Evolutionary conservation across 2,329 filamentous ascomycete species (phyloP).

Genomic region (Alternaria panax): DNA sequence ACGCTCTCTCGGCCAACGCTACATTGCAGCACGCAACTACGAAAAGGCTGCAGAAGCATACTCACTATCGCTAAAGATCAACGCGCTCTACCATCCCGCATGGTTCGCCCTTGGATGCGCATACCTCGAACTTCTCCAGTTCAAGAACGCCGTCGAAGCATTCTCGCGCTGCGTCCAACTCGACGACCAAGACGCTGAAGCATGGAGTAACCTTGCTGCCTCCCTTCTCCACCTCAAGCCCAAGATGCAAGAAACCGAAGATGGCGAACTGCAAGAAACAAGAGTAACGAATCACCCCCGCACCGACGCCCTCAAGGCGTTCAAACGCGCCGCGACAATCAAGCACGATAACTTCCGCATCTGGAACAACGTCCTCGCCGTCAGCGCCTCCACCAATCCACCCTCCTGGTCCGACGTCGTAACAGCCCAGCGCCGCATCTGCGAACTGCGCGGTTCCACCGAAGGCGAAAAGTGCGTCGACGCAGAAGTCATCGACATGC

Average conservation of each 20-base stretch:
- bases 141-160: slow-evolving; percentile 79
- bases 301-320: slow-evolving; percentile 78
- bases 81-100: slow-evolving; percentile 79
- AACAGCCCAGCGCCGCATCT: slow-evolving; percentile 74
- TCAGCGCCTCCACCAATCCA: slow-evolving; percentile 79
- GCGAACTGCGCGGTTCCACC: slow-evolving; percentile 71
- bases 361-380: slow-evolving; percentile 94
- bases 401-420: slow-evolving; percentile 79
- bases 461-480: slow-evolving; percentile 83
- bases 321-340: slow-evolving; percentile 84
- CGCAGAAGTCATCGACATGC: slow-evolving; percentile 70
- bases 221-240: slow-evolving; percentile 76
- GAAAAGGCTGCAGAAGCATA: slow-evolving; percentile 79
- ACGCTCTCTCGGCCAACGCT: slow-evolving; percentile 81
- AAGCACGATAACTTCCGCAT: slow-evolving; percentile 90
- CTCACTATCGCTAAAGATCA: slow-evolving; percentile 75
- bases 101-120: slow-evolving; percentile 95
- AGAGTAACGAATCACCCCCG: slow-evolving; percentile 57
- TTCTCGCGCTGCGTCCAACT: slow-evolving; percentile 84
- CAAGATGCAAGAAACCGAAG: slow-evolving; percentile 39
- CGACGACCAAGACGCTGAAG: slow-evolving; percentile 88
- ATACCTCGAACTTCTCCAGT: slow-evolving; percentile 77
- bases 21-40: slow-evolving; percentile 72
- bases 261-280: slow-evolving; percentile 51
- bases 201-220: slow-evolving; percentile 93